phyloP scores from a whole-genome alignment of 129 eudicot genomes.

The Artemisia argyi region DNA sequence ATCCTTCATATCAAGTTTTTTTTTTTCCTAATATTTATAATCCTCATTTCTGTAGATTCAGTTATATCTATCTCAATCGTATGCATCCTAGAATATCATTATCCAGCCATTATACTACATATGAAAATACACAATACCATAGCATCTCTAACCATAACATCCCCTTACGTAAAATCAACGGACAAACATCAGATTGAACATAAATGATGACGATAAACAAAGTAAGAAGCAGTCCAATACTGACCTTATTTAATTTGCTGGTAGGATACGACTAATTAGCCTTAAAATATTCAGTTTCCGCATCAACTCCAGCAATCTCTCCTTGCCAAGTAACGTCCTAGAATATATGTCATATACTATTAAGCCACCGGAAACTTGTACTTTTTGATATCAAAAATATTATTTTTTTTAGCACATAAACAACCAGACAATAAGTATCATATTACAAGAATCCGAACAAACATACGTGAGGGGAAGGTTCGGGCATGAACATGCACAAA shows the following conservation, averaged over 20 bases:
- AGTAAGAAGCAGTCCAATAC: slow-evolving; percentile 8
- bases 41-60: too few relatives aligned
- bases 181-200: not conserved
- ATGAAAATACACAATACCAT: slow-evolving; percentile 6
- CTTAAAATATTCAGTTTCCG: slow-evolving; percentile 62
- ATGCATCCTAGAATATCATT: not conserved
- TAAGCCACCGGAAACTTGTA: slow-evolving; percentile 10
- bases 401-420: too few relatives aligned
- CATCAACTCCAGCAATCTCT: slow-evolving; percentile 84
- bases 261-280: slow-evolving; percentile 79
- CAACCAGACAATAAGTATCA: not conserved
- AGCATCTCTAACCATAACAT: not conserved
- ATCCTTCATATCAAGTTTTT: too few relatives aligned
- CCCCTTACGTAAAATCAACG: not conserved
- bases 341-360: slow-evolving; percentile 19
- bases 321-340: slow-evolving; percentile 96
- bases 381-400: too few relatives aligned
- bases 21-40: too few relatives aligned
- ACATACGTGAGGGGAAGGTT: slow-evolving; percentile 61
- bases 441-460: slow-evolving; percentile 9
- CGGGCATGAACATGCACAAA: slow-evolving; percentile 98
- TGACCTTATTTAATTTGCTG: slow-evolving; percentile 58
- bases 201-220: not conserved
- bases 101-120: not conserved
- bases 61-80: not conserved